Percentiles rank a stretch among this genome's conserved stretches.
phyloP scores from a whole-genome alignment of 768 basidiomycete species.

The Hygrocybe punicea region DNA sequence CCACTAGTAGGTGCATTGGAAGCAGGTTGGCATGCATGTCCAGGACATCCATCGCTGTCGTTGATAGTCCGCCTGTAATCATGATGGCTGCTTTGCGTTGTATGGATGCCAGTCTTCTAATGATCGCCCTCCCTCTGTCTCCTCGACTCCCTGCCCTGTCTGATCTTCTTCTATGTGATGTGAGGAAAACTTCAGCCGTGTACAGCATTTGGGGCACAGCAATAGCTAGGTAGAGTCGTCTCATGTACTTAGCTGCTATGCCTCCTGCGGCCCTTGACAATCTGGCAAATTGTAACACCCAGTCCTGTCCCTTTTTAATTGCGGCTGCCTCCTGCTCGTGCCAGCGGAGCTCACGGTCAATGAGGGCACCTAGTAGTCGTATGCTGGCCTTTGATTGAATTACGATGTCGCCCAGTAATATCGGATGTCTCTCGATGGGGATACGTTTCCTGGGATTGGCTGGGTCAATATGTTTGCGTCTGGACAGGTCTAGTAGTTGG shows the following conservation, averaged over 20 bases:
- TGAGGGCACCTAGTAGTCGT: constrained; percentile 16
- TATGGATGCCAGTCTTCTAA: constrained; percentile 7
- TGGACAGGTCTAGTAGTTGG: no score
- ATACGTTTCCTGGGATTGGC: no score
- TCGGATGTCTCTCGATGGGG: no score
- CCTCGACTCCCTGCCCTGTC: not conserved
- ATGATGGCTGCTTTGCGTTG: constrained; percentile 9
- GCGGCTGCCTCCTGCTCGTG: constrained; percentile 21
- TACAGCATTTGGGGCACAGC: no score
- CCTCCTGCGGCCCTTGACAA: constrained; percentile 10
- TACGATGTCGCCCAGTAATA: no score
- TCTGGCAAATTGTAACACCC: constrained; percentile 12
- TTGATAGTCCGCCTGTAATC: constrained; percentile 30
- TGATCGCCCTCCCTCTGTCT: not conserved
- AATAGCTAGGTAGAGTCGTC: no score
- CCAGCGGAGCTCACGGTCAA: constrained; percentile 30
- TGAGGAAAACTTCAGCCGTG: no score
- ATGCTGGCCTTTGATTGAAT: not conserved
- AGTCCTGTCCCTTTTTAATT: constrained; percentile 15
- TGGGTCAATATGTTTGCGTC: no score
- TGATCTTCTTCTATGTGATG: not conserved
- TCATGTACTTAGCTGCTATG: no score
- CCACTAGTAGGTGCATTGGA: constrained; percentile 15
- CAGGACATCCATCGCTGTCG: constrained; percentile 16
- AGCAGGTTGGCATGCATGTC: constrained; percentile 19